These are phyloP conservation scores for Parathielavia hyrcaniae DNA, from an alignment of 495 filamentous ascomycete genomes.

Conservation along the genomic window DNA sequence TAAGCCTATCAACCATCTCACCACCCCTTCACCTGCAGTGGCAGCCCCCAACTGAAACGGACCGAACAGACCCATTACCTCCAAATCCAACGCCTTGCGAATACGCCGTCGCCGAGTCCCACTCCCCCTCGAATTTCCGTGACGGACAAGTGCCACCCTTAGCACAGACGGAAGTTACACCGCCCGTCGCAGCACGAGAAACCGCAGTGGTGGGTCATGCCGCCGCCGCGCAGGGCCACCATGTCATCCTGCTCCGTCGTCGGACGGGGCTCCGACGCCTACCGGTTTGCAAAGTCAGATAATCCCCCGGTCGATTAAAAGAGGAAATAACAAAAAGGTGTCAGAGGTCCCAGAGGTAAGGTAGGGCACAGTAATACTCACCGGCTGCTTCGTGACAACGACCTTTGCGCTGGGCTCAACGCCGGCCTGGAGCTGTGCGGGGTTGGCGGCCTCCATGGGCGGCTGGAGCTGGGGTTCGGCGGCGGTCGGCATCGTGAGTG, in stretches of 20 bases:
- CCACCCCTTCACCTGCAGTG: too few relatives aligned
- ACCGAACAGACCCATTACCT: too few relatives aligned
- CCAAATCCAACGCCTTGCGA: too few relatives aligned
- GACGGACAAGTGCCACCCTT: too few relatives aligned
- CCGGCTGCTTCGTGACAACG: slow-evolving; percentile 15
- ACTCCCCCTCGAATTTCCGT: too few relatives aligned
- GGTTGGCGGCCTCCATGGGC: slow-evolving; percentile 17
- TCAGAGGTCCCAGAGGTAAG: too few relatives aligned
- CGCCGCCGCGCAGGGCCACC: neutral
- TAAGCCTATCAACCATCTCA: too few relatives aligned
- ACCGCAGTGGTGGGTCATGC: neutral
- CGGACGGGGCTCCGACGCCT: slow-evolving; percentile 1
- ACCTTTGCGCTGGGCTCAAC: neutral
- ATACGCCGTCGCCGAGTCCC: too few relatives aligned
- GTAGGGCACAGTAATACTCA: too few relatives aligned
- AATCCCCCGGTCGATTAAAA: too few relatives aligned
- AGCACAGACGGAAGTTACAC: slow-evolving; percentile 1
- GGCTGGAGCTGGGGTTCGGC: slow-evolving; percentile 13
- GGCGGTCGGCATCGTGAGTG: slow-evolving; percentile 13
- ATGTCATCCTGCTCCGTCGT: slow-evolving; percentile 1
- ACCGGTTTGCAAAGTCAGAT: neutral
- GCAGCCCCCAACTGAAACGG: too few relatives aligned
- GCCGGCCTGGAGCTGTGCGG: slow-evolving; percentile 4
- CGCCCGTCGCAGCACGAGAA: slow-evolving; percentile 3
- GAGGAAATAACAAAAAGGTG: too few relatives aligned